Evolutionary conservation across 148 eudicot species (phyloP), one percentile per base, ranked within the genome.

Genomic region (Spergularia marina): DNA sequence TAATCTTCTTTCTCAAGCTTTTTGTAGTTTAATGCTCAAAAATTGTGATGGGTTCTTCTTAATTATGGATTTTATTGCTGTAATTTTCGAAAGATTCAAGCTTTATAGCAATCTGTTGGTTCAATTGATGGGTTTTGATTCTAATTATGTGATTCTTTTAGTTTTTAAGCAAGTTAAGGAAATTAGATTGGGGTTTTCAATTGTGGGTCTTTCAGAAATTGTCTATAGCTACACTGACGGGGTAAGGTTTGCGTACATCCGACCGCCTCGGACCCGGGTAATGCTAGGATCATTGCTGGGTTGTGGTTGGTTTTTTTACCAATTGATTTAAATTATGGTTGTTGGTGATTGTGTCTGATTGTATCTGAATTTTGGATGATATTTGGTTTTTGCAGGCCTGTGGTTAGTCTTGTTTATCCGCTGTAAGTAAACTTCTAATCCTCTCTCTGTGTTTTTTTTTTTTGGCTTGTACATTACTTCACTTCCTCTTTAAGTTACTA

Each of bases 341-440:
- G 62, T 25, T 54, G 20, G 56, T 44, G 5, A 44, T 44, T 44
- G 18, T 56, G 25, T 71, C 13, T 76, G 25, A 23, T 55, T 74
- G 73, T 81, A 54, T 51, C 79, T 74, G 41, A 66, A 17, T 6
- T 57, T 39, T 69, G 64, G 57, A 44, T 74, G 21, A 34, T 81
- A 60, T 80, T 78, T 77, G 67, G 21, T 64, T 80, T 34, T 63
- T 83, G 85, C 94, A 94, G 97, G 94, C 98, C 98, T 68, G 89
- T 94, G 74, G 89, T 91, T 67, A 92, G 92, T 80, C 91, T 91
- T 80, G 84, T 80, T 74, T 93, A 91, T 86, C 96, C 98, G 51
- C 78, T 93, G 98, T 91, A 87, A 89, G 98, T 89, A 23, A 12
- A 12, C 1, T 47, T 47, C 39, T 57, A 6, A 12, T 20, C 20